Evolutionary conservation across 495 filamentous ascomycete species (phyloP).

Genomic region (Xanthoparmelia taractica): DNA sequence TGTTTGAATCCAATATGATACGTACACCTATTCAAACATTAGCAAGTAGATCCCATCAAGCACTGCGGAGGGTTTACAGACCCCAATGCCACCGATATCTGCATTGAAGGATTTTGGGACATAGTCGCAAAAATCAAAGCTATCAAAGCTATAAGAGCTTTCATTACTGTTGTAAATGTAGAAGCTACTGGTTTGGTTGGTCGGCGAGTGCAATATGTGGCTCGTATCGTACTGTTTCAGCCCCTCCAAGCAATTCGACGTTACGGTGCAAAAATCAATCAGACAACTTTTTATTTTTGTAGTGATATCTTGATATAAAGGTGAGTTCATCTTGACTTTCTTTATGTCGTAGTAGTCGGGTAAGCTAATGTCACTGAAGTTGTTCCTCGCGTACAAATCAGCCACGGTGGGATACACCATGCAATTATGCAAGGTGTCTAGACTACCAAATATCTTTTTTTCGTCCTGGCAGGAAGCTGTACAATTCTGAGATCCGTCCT

Average conservation of each 20-base stretch:
- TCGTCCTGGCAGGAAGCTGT: background rate
- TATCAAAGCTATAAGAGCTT: background rate
- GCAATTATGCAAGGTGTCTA: constrained; percentile 12
- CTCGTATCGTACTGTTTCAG: background rate
- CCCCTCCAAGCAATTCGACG: background rate
- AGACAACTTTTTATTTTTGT: background rate
- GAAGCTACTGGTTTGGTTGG: background rate
- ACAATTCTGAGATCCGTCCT: background rate
- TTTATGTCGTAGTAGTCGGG: background rate
- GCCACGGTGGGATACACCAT: constrained; percentile 5
- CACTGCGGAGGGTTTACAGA: background rate
- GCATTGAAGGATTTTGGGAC: constrained; percentile 1
- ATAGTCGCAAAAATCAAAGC: background rate
- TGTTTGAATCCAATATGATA: constrained; percentile 24
- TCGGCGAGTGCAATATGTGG: background rate
- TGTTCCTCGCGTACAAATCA: background rate
- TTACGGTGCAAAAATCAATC: background rate
- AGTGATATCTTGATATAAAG: background rate
- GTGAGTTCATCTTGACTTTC: background rate
- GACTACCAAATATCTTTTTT: background rate
- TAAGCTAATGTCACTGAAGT: background rate
- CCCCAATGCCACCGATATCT: constrained; percentile 21
- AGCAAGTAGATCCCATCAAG: background rate
- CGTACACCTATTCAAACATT: constrained; percentile 14
- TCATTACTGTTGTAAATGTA: constrained; percentile 1